Evolutionary conservation across 1,284 basidiomycete species (phyloP), one percentile per base, ranked within the genome.

Genomic region (Cutaneotrichosporon sp.): DNA sequence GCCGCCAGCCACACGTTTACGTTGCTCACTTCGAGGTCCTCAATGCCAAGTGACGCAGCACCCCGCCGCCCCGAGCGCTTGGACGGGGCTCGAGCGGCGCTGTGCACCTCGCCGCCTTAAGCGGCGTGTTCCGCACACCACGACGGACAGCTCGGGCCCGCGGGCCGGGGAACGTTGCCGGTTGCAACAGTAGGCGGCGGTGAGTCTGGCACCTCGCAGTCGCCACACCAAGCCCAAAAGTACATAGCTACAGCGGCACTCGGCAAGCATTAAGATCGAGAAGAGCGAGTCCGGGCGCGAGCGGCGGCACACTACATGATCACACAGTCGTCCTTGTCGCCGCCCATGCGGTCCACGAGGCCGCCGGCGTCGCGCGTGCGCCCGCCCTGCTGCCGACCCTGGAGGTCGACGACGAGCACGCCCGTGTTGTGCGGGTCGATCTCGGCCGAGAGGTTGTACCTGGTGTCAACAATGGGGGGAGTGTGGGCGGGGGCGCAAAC

Each of bases 361-460:
- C 69, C 67, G 14, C 67, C 87, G 75, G 72, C 68, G 59, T 75
- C 70, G 25, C 74, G 63, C 5, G 66, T 64, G 3, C 84, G 82
- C 52, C 81, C 78, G 6, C 83, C 81, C 47, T 78, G 76, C 16
- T 81, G 79, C n/a, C 73, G 76, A 1, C 83, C 82, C 10, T 78
- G 75, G n/a, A 97, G 82, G 64, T 88, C 85, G 11, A 95, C 92
- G 52, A 97, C 81, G 10, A 98, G 83, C 5, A 98, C 92, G 10
- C 95, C 95, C 0, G 85, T 77, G 70, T 98, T 98, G 25, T 85
- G 77, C 1, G 88, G 88, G 79, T 98, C 95, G 13, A 94, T 76
- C 62, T 89, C 82, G 3, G 92, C 91, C 1, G 84, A 81, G 14
- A 95, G 82, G 63, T 86, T 83, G 77, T 93, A 86, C 71, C 89